Conservation (phyloP, 208 protist species). For the Trypanosoma conorhini region DNA sequence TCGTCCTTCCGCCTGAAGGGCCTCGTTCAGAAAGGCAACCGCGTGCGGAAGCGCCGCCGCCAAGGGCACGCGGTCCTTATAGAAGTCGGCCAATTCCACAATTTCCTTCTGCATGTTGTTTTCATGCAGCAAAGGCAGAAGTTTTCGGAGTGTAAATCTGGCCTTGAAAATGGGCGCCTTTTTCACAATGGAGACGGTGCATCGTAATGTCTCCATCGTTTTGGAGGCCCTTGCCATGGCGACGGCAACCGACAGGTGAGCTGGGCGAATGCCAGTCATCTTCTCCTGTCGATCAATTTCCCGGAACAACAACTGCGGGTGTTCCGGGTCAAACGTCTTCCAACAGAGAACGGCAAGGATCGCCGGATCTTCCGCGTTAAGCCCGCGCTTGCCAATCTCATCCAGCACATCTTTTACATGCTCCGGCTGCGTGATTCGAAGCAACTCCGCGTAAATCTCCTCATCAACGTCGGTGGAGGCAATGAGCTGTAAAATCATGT, state of each 20-base stretch:
- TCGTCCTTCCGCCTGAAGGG: conserved; percentile 49
- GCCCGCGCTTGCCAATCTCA: conserved; percentile 63
- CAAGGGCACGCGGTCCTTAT: conserved; percentile 37
- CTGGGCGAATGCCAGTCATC: conserved; percentile 50
- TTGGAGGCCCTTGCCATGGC: conserved; percentile 36
- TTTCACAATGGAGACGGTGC: conserved; percentile 42
- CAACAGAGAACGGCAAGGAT: conserved; percentile 59
- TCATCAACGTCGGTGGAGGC: conserved; percentile 72
- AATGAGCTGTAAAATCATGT: conserved; percentile 58
- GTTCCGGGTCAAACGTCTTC: conserved; percentile 49
- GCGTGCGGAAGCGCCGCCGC: conserved; percentile 42
- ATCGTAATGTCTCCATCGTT: conserved; percentile 38
- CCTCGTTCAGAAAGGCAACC: conserved; percentile 79
- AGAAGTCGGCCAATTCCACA: conserved; percentile 58
- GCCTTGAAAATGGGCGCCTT: conserved; percentile 28
- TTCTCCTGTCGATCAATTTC: conserved; percentile 66
- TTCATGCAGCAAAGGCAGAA: conserved; percentile 67
- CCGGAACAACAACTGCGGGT: conserved; percentile 49
- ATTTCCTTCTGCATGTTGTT: conserved; percentile 67
- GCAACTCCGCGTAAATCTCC: conserved; percentile 66
- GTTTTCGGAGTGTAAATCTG: conserved; percentile 40
- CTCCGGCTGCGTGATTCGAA: conserved; percentile 49
- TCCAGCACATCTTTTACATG: conserved; percentile 51
- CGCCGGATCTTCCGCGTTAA: conserved; percentile 72
- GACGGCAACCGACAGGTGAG: conserved; percentile 50